phyloP scores from a whole-genome alignment of 1,139 yeast genomes.

The Torulaspora globosa region DNA sequence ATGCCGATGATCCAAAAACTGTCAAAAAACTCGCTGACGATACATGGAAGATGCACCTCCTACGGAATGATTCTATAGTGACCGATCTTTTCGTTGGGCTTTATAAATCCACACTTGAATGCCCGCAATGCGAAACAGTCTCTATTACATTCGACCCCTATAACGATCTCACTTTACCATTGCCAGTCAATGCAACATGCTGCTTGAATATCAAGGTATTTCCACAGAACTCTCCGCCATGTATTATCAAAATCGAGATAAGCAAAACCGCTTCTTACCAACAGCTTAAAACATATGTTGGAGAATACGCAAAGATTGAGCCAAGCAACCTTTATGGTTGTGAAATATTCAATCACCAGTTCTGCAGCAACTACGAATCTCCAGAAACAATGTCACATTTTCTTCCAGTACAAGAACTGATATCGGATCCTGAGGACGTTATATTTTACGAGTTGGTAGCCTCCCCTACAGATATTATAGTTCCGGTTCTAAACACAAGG shows the following conservation, averaged over 20 bases:
- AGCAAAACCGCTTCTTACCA: slow-evolving; percentile 60
- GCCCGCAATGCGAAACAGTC: slow-evolving; percentile 78
- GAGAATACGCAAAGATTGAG: slow-evolving; percentile 48
- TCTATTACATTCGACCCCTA: slow-evolving; percentile 94
- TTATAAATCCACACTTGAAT: slow-evolving; percentile 81
- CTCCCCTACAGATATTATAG: slow-evolving; percentile 44
- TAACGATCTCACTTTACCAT: slow-evolving; percentile 82
- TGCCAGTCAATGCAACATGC: slow-evolving; percentile 80
- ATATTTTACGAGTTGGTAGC: slow-evolving; percentile 63
- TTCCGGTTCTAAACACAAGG: slow-evolving; percentile 65
- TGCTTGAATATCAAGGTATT: slow-evolving; percentile 59
- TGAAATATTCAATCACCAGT: slow-evolving; percentile 66
- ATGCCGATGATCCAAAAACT: slow-evolving; percentile 51
- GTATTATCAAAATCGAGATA: slow-evolving; percentile 65
- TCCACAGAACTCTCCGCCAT: slow-evolving; percentile 50
- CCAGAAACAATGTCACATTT: slow-evolving; percentile 53
- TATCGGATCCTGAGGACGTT: slow-evolving; percentile 58
- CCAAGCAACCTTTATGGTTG: slow-evolving; percentile 50
- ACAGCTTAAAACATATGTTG: slow-evolving; percentile 60
- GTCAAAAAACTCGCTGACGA: slow-evolving; percentile 60
- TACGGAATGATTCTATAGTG: slow-evolving; percentile 80
- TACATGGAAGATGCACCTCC: slow-evolving; percentile 78
- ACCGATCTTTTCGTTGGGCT: slow-evolving; percentile 85
- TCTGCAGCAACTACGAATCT: slow-evolving; percentile 68
- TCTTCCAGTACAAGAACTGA: slow-evolving; percentile 66